Conservation (phyloP, 2,329 filamentous ascomycete genomes). For the Xylariaceae sp. region DNA sequence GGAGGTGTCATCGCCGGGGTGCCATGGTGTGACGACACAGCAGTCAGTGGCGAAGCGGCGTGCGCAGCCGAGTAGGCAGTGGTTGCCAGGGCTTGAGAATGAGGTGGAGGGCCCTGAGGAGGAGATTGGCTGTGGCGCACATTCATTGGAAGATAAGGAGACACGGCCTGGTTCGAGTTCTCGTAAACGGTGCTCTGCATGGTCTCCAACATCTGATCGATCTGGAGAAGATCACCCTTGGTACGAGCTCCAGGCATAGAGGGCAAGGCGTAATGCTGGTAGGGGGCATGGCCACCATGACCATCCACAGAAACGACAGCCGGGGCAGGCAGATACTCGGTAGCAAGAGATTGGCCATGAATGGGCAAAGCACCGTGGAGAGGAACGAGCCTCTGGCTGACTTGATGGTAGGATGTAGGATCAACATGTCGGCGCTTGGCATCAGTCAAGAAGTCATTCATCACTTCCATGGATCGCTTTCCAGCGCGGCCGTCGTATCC, state of each 20-base stretch:
- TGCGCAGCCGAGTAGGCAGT: slow-evolving; percentile 47
- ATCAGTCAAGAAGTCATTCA: slow-evolving; percentile 92
- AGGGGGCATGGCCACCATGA: slow-evolving; percentile 50
- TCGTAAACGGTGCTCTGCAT: slow-evolving; percentile 97
- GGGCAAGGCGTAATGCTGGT: slow-evolving; percentile 81
- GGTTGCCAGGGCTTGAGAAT: slow-evolving; percentile 33
- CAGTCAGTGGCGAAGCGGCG: slow-evolving; percentile 58
- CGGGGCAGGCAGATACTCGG: slow-evolving; percentile 53
- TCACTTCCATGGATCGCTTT: slow-evolving; percentile 79
- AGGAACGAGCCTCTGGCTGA: slow-evolving; percentile 82
- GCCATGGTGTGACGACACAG: slow-evolving; percentile 56
- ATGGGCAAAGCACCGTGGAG: slow-evolving; percentile 69
- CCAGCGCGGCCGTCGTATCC: slow-evolving; percentile 57
- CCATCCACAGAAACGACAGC: slow-evolving; percentile 54
- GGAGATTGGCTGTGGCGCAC: slow-evolving; percentile 55
- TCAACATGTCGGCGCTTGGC: slow-evolving; percentile 90
- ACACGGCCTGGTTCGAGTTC: slow-evolving; percentile 69
- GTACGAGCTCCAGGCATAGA: slow-evolving; percentile 84
- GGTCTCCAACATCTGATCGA: slow-evolving; percentile 92
- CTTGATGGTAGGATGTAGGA: slow-evolving; percentile 82
- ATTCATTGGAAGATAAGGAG: slow-evolving; percentile 57
- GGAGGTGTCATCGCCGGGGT: slow-evolving; percentile 75
- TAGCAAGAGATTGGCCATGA: slow-evolving; percentile 48
- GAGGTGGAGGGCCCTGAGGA: slow-evolving; percentile 32
- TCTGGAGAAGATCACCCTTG: slow-evolving; percentile 88